Percentiles rank a stretch among this genome's conserved stretches.
phyloP scores from a whole-genome alignment of 805 yeast species.

The Cyberlindnera xishuangbannaensis region DNA sequence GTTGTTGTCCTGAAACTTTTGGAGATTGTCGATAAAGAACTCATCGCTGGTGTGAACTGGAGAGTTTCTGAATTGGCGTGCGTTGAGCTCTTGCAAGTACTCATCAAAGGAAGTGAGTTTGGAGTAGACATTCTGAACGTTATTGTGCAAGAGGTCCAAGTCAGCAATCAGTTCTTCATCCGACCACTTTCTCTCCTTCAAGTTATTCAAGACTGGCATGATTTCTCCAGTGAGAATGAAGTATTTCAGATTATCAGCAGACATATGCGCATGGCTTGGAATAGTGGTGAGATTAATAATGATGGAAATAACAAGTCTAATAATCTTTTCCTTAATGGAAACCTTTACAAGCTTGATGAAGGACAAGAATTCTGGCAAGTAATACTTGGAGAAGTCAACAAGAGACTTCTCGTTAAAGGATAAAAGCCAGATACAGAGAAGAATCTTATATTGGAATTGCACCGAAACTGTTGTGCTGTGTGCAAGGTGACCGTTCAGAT shows the following conservation, averaged over 20 bases:
- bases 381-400: conserved; percentile 47
- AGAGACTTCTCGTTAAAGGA: conserved; percentile 58
- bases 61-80: conserved; percentile 76
- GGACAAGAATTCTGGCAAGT: conserved; percentile 41
- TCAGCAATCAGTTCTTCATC: conserved; percentile 86
- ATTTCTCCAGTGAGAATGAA: conserved; percentile 72
- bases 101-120: conserved; percentile 90
- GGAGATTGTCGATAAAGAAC: conserved; percentile 84
- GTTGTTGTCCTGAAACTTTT: conserved; percentile 67
- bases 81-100: conserved; percentile 76
- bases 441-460: conserved; percentile 77
- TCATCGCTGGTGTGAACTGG: conserved; percentile 88
- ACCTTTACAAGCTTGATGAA: conserved; percentile 55
- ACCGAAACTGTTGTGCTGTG: conserved; percentile 26
- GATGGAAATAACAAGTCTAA: conserved; percentile 75
- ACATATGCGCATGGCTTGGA: conserved; percentile 28
- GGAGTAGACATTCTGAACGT: conserved; percentile 67
- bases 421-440: conserved; percentile 78
- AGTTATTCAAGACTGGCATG: conserved; percentile 55
- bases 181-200: conserved; percentile 86
- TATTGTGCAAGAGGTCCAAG: conserved; percentile 49
- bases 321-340: conserved; percentile 88
- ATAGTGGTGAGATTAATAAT: conserved; percentile 52
- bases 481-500: conserved; percentile 32
- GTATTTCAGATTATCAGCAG: conserved; percentile 53